Percentiles rank a stretch among this genome's conserved stretches.
These are phyloP conservation scores for Saturnispora ahearnii DNA, from an alignment of 805 yeast genomes.

Conservation along the genomic window DNA sequence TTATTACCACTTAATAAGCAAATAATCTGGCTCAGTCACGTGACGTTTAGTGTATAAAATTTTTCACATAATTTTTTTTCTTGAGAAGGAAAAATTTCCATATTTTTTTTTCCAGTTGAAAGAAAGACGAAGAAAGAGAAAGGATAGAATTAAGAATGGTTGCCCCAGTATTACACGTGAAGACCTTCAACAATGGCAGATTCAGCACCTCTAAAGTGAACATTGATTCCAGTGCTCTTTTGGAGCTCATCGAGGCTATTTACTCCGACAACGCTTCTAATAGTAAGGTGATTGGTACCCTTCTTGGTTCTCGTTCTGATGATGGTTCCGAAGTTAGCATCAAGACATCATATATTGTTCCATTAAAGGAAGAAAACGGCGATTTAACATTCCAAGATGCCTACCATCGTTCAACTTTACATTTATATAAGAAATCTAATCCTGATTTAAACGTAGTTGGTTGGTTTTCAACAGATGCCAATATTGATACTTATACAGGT, in stretches of 20 bases:
- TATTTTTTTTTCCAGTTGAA: neutral
- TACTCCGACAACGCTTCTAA: constrained; percentile 44
- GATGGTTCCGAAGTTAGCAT: constrained; percentile 71
- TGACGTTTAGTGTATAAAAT: neutral
- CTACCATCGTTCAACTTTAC: constrained; percentile 60
- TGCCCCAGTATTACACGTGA: constrained; percentile 28
- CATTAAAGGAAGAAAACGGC: constrained; percentile 67
- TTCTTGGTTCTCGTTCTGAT: constrained; percentile 73
- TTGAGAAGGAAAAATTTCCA: neutral
- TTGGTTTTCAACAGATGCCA: constrained; percentile 62
- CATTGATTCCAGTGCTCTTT: constrained; percentile 61
- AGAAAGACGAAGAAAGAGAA: neutral
- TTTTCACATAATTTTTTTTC: constrained; percentile 2
- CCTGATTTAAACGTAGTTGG: constrained; percentile 76
- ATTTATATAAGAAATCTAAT: constrained; percentile 65
- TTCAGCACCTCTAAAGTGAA: constrained; percentile 41
- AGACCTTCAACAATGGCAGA: constrained; percentile 22
- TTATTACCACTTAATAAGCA: neutral
- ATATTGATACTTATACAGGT: constrained; percentile 63
- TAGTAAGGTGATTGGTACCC: constrained; percentile 68
- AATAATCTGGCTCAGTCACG: neutral
- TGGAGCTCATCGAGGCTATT: constrained; percentile 68
- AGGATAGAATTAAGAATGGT: constrained; percentile 9
- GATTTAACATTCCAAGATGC: constrained; percentile 71
- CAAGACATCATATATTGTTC: constrained; percentile 71